These are phyloP conservation scores for Phaeosphaeria sp. DNA, from an alignment of 2,329 filamentous ascomycete species.

Conservation along the genomic window DNA sequence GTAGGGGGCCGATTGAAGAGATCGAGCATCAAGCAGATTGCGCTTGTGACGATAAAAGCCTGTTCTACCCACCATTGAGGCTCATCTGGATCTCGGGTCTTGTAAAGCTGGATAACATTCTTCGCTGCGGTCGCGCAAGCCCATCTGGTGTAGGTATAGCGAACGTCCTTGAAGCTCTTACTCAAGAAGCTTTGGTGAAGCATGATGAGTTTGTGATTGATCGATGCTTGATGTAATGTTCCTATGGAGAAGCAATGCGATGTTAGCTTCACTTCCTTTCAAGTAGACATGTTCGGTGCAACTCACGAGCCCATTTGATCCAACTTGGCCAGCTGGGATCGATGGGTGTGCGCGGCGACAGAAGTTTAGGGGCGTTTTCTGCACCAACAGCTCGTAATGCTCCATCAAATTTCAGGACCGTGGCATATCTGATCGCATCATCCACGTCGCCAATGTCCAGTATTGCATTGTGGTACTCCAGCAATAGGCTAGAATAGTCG, in stretches of 20 bases:
- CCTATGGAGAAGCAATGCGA: neutral
- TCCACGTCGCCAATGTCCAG: slow-evolving; percentile 40
- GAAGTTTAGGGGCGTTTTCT: slow-evolving; percentile 44
- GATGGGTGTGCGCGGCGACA: slow-evolving; percentile 40
- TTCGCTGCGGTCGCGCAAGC: slow-evolving; percentile 51
- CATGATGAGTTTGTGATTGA: slow-evolving; percentile 56
- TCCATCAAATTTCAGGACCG: slow-evolving; percentile 51
- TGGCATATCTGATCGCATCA: slow-evolving; percentile 47
- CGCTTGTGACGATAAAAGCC: slow-evolving; percentile 40
- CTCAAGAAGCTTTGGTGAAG: slow-evolving; percentile 53
- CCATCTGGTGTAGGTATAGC: slow-evolving; percentile 53
- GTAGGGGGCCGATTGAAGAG: slow-evolving; percentile 32
- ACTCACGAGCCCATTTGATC: slow-evolving; percentile 47
- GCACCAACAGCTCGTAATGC: slow-evolving; percentile 44
- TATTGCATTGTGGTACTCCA: slow-evolving; percentile 49
- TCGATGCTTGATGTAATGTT: slow-evolving; percentile 48
- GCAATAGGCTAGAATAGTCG: slow-evolving; percentile 49
- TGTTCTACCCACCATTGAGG: slow-evolving; percentile 54
- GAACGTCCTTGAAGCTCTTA: slow-evolving; percentile 50
- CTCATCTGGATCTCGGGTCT: slow-evolving; percentile 43
- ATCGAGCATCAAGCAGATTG: slow-evolving; percentile 37
- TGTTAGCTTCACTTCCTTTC: neutral
- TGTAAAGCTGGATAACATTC: slow-evolving; percentile 51
- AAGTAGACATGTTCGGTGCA: neutral
- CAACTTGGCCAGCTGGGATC: slow-evolving; percentile 51